Conservation (phyloP, 495 filamentous ascomycete species). For the Aspergillus carlsbadensis region DNA sequence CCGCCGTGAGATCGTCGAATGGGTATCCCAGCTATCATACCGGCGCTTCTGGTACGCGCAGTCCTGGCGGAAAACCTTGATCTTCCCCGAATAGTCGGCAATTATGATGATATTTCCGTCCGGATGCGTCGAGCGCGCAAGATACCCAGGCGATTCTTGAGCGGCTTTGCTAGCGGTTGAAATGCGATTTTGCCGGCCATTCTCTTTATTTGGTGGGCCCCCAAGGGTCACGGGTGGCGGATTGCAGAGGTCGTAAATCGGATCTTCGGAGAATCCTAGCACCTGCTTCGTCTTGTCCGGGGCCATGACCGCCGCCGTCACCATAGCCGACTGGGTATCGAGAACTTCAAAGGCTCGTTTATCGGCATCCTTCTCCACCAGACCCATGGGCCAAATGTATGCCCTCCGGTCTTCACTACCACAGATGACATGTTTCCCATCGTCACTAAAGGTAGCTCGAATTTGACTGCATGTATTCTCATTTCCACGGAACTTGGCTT, state of each 20-base stretch:
- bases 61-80: conserved; percentile 94
- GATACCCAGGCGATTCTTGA: conserved; percentile 65
- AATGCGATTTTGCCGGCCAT: conserved; percentile 22
- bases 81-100: conserved; percentile 80
- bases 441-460: conserved; percentile 82
- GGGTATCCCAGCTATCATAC: conserved; percentile 51
- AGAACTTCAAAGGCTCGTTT: conserved; percentile 83
- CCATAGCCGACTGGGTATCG: conserved; percentile 83
- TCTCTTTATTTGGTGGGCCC: conserved; percentile 59
- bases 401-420: conserved; percentile 88
- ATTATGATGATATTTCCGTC: conserved; percentile 92
- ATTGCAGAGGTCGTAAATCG: conserved; percentile 94
- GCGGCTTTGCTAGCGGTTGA: conserved; percentile 54
- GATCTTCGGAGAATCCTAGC: conserved; percentile 79
- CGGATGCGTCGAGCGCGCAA: conserved; percentile 70
- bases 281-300: conserved; percentile 75
- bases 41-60: conserved; percentile 70
- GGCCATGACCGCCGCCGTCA: conserved; percentile 83
- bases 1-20: conserved; percentile 76
- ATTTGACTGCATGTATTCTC: conserved; percentile 94
- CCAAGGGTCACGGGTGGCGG: conserved; percentile 87
- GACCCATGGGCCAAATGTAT: conserved; percentile 80
- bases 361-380: conserved; percentile 66
- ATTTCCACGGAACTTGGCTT: conserved; percentile 90
- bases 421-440: conserved; percentile 84